Base-by-base conservation (phyloP, 345 rosid genomes). In the Balakata baccata region DNA sequence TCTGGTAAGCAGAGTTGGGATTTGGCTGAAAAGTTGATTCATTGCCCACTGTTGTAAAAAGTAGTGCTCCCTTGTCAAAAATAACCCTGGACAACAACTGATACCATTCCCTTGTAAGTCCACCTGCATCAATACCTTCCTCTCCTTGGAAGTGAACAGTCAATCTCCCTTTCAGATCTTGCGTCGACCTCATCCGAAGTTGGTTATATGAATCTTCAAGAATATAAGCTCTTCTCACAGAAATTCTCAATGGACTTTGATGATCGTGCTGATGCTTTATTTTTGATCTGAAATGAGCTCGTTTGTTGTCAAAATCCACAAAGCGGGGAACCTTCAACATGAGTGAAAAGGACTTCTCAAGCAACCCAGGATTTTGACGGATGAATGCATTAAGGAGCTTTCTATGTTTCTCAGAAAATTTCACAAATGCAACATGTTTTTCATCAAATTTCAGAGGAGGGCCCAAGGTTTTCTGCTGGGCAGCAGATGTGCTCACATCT, bases 101-200 rank as follows among this genome's bases (percentile, higher is more conserved):
- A 84, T 95, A 95, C 99, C 99, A 95, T 84, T 95, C 99, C 87
- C 99, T 89, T 61, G 99, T 92, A 79, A 95, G 98, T 68, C 99
- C 99, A 81, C 99, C 98, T 0, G 99, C 99, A 85, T 95, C 99
- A 78, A 95, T 92, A 60, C 99, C 99, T 86, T 92, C 97, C 81
- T 95, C 98, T 74, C 98, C 97, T 86, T 95, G 99, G 81, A 95
- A 95, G 73, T 92, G 89, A 68, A 95, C 96, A 52, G 91, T 95
- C 80, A 92, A 77, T 81, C 99, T 86, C 75, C 99, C 99, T 84
- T 89, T 95, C 83, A 95, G 77, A 83, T 95, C 98, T 71, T 84
- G 88, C 63, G 86, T 85, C 64, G 96, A 82, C 70, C 94, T 85
- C 98, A 95, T 58, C 39, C 99, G 90, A 78, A 95, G 81, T 75